phyloP scores from a whole-genome alignment of 768 basidiomycete genomes.

The Termitomyces sp. region DNA sequence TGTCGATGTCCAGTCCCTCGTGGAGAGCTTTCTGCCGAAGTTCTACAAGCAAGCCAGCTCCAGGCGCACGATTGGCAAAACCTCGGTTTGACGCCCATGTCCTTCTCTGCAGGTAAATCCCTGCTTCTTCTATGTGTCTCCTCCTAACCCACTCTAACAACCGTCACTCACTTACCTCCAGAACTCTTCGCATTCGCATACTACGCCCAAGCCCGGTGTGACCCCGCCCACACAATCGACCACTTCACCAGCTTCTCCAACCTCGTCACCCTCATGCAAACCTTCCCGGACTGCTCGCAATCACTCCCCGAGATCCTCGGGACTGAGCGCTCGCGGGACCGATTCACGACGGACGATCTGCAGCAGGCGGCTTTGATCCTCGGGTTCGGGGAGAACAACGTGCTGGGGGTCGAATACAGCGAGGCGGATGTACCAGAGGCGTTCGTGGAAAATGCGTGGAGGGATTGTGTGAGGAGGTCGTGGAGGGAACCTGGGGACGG shows the following conservation, averaged over 20 bases:
- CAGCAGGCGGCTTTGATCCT: conserved; percentile 43
- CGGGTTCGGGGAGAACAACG: conserved; percentile 62
- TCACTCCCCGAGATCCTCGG: conserved; percentile 55
- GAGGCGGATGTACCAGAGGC: conserved; percentile 57
- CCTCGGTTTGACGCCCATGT: conserved; percentile 65
- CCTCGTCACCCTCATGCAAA: conserved; percentile 48
- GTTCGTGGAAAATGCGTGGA: conserved; percentile 73
- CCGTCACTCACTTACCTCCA: conserved; percentile 27
- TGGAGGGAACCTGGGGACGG: conserved; percentile 53
- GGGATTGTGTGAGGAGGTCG: conserved; percentile 47
- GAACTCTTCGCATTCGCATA: conserved; percentile 79
- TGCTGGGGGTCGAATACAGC: conserved; percentile 66
- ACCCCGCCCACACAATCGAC: conserved; percentile 55
- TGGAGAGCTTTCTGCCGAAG: conserved; percentile 38
- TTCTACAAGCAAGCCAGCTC: conserved; percentile 33
- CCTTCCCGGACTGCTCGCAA: conserved; percentile 40
- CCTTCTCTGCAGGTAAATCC: conserved; percentile 58
- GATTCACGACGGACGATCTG: conserved; percentile 61
- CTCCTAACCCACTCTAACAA: conserved; percentile 1
- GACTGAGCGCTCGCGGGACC: conserved; percentile 58
- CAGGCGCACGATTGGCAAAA: conserved; percentile 37
- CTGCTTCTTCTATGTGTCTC: neutral
- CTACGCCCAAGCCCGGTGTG: conserved; percentile 76
- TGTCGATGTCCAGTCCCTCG: conserved; percentile 42
- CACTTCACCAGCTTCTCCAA: conserved; percentile 61